Percentiles rank a stretch among this genome's conserved stretches.
Evolutionary conservation across 2,329 filamentous ascomycete species (phyloP).

Genomic region (Stagonosporopsis cucurbitacearum): DNA sequence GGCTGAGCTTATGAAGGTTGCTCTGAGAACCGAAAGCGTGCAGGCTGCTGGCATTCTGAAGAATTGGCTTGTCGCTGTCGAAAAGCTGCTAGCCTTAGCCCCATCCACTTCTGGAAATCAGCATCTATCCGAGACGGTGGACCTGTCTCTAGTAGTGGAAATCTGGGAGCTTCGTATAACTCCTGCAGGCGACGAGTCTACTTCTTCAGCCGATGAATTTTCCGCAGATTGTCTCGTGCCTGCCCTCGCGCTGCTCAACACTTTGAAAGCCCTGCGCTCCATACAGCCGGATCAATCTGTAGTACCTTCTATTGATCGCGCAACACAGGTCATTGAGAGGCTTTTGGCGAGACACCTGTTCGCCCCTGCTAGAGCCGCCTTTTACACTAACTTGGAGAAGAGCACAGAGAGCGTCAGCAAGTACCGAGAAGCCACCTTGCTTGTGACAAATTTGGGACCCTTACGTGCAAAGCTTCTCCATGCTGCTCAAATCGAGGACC

Average conservation of each 20-base stretch:
- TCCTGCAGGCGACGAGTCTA: conserved; percentile 35
- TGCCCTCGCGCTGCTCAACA: conserved; percentile 34
- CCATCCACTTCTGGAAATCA: neutral
- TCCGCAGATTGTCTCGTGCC: conserved; percentile 48
- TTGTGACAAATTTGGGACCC: conserved; percentile 33
- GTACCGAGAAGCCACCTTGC: conserved; percentile 20
- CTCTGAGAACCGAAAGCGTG: conserved; percentile 41
- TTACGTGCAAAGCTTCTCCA: conserved; percentile 41
- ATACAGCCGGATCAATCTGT: neutral
- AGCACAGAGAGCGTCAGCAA: conserved; percentile 3
- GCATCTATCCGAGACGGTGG: conserved; percentile 18
- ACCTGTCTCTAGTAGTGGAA: conserved; percentile 34
- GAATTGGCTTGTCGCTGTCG: conserved; percentile 42
- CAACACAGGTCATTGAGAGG: conserved; percentile 39
- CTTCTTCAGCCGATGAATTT: conserved; percentile 45
- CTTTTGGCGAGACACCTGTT: conserved; percentile 53
- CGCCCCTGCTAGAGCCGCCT: conserved; percentile 48
- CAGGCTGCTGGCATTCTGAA: conserved; percentile 47
- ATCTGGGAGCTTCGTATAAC: conserved; percentile 46
- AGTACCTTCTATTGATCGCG: conserved; percentile 9
- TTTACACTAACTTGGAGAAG: conserved; percentile 36
- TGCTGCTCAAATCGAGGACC: conserved; percentile 41
- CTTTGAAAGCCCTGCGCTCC: conserved; percentile 18
- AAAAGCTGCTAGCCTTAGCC: conserved; percentile 20
- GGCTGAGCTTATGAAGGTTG: conserved; percentile 47